These are phyloP conservation scores for Melastoma malabathricum DNA, from an alignment of 345 rosid genomes.

Conservation along the genomic window DNA sequence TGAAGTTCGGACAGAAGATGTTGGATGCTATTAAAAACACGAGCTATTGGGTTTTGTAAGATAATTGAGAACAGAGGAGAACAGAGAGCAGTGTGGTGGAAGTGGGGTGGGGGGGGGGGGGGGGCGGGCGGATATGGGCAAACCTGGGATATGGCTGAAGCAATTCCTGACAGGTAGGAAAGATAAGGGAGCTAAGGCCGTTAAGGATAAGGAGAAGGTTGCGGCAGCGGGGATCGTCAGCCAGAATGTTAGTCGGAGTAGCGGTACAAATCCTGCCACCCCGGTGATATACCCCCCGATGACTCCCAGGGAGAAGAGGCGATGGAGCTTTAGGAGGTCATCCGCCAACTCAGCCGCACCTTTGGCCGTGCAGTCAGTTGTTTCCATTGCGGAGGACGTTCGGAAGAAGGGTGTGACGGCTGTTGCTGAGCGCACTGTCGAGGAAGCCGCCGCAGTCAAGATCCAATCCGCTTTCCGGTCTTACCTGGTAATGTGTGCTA, in stretches of 20 bases:
- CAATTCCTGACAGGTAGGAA: conserved; percentile 62
- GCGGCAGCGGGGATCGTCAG: conserved; percentile 7
- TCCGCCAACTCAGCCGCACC: conserved; percentile 34
- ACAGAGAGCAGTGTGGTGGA: no score
- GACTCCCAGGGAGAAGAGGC: conserved; percentile 63
- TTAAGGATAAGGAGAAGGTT: conserved; percentile 17
- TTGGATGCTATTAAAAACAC: no score
- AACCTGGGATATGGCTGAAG: conserved; percentile 72
- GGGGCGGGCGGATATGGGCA: conserved; percentile 39
- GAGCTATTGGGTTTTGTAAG: no score
- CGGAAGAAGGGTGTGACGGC: conserved; percentile 38
- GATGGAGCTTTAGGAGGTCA: conserved; percentile 89
- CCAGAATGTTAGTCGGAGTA: conserved; percentile 10
- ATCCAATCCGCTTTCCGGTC: conserved; percentile 80
- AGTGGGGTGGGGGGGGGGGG: conserved; percentile 1
- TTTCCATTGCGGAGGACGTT: conserved; percentile 22
- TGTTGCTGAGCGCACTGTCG: conserved; percentile 28
- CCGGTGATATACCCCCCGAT: conserved; percentile 28
- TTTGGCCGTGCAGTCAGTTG: conserved; percentile 6
- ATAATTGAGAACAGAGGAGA: no score
- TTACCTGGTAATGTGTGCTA: conserved; percentile 39
- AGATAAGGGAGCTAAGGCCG: conserved; percentile 28
- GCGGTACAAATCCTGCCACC: conserved; percentile 26
- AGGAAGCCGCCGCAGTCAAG: conserved; percentile 54
- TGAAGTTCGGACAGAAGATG: no score